Percentiles rank a stretch among this genome's conserved stretches.
Evolutionary conservation across 1,284 basidiomycete species (phyloP).

Genomic region (Mycena sp.): DNA sequence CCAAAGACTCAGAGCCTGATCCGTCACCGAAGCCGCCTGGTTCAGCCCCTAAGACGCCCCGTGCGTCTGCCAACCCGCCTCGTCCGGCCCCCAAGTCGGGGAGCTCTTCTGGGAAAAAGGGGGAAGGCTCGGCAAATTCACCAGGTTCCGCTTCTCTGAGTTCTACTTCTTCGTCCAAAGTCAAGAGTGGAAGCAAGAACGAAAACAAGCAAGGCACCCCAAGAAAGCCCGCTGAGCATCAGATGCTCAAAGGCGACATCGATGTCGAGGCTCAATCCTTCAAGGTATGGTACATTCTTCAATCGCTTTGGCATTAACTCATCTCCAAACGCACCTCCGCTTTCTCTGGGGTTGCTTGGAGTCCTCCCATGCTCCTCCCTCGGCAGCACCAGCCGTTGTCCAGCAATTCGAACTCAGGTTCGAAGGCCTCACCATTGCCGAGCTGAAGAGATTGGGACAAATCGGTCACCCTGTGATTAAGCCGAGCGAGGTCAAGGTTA

Average conservation of each 20-base stretch:
- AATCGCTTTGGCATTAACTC: neutral
- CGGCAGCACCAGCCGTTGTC: neutral
- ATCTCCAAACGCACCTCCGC: conserved; percentile 4
- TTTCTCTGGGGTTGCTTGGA: conserved; percentile 2
- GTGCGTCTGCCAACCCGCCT: neutral
- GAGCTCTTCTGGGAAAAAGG: neutral
- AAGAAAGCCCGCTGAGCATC: conserved; percentile 9
- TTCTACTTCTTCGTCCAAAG: neutral
- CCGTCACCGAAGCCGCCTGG: conserved; percentile 5
- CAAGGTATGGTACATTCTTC: conserved; percentile 14
- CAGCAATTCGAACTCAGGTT: conserved; percentile 10
- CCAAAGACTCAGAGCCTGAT: neutral
- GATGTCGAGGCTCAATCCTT: neutral
- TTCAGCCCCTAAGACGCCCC: conserved; percentile 1
- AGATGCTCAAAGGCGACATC: conserved; percentile 9
- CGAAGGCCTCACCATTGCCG: conserved; percentile 6
- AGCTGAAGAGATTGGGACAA: conserved; percentile 7
- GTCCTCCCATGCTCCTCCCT: neutral
- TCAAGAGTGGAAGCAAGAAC: neutral
- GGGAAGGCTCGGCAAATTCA: neutral
- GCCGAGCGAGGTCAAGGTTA: conserved; percentile 15
- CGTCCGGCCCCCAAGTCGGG: no score
- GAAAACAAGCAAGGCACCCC: neutral
- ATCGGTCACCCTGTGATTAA: neutral
- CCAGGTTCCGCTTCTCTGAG: no score